Evolutionary conservation across 2,329 filamentous ascomycete species (phyloP).

Genomic region (Neonectria sp.): DNA sequence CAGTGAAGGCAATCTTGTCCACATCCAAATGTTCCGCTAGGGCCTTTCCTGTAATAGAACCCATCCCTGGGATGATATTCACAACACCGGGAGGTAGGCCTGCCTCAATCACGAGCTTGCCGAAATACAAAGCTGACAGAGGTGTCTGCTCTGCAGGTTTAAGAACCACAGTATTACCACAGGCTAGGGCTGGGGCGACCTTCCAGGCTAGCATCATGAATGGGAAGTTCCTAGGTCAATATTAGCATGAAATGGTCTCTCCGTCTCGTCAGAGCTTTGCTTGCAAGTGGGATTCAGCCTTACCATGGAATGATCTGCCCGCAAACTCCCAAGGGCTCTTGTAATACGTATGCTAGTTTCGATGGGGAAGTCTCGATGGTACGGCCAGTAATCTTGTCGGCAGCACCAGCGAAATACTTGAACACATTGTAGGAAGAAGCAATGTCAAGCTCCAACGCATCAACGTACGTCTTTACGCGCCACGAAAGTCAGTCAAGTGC

Average conservation of each 20-base stretch:
- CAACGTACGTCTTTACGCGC: background rate
- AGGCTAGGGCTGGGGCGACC: constrained; percentile 69
- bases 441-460: background rate
- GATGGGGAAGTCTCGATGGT: constrained; percentile 75
- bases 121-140: constrained; percentile 64
- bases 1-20: constrained; percentile 81
- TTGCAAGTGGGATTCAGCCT: background rate
- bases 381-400: constrained; percentile 79
- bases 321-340: constrained; percentile 79
- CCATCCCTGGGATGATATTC: constrained; percentile 78
- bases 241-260: background rate
- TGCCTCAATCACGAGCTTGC: constrained; percentile 74
- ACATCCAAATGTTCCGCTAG: constrained; percentile 74
- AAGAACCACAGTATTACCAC: constrained; percentile 62
- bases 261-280: background rate
- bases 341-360: constrained; percentile 78
- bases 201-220: constrained; percentile 74
- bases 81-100: constrained; percentile 83
- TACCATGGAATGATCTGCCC: constrained; percentile 74
- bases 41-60: constrained; percentile 73
- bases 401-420: constrained; percentile 79
- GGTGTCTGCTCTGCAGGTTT: constrained; percentile 69
- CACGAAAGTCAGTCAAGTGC: no score
- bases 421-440: background rate
- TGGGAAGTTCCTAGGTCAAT: constrained; percentile 36